phyloP scores from a whole-genome alignment of 2,329 filamentous ascomycete species.

The Colletotrichum sojae region DNA sequence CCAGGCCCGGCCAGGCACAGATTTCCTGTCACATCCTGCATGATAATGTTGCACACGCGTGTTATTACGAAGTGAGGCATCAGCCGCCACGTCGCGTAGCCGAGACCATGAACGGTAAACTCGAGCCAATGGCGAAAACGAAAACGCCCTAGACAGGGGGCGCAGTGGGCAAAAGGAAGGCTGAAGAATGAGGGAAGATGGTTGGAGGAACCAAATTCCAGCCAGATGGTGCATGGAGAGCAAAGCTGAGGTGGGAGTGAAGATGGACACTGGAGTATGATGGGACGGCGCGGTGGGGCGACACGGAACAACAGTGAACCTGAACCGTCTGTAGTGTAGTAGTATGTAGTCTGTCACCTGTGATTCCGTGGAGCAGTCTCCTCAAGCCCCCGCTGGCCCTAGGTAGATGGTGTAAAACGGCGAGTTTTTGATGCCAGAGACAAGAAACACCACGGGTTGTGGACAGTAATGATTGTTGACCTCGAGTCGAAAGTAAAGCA shows the following conservation, averaged over 20 bases:
- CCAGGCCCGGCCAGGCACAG: constrained; percentile 19
- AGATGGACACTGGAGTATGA: constrained; percentile 20
- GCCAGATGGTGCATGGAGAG: constrained; percentile 11
- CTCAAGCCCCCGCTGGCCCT: no score
- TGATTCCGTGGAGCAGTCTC: no score
- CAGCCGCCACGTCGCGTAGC: constrained; percentile 3
- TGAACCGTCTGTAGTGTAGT: no score
- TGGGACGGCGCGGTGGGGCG: constrained; percentile 17
- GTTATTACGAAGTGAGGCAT: neutral
- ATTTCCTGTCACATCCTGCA: neutral
- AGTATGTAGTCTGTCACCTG: no score
- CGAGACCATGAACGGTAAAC: neutral
- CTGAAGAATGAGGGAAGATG: constrained; percentile 16
- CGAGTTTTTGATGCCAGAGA: no score
- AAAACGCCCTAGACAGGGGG: neutral
- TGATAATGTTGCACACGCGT: constrained; percentile 6
- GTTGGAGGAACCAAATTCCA: constrained; percentile 28
- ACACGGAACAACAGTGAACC: no score
- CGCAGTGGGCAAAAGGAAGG: constrained; percentile 1
- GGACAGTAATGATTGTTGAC: no score
- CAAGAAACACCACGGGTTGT: no score
- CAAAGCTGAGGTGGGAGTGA: constrained; percentile 9
- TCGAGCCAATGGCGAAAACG: neutral
- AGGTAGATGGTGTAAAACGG: no score
- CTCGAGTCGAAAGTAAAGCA: no score